Conservation (phyloP, 2,329 filamentous ascomycete genomes). For the Alternaria arborescens region DNA sequence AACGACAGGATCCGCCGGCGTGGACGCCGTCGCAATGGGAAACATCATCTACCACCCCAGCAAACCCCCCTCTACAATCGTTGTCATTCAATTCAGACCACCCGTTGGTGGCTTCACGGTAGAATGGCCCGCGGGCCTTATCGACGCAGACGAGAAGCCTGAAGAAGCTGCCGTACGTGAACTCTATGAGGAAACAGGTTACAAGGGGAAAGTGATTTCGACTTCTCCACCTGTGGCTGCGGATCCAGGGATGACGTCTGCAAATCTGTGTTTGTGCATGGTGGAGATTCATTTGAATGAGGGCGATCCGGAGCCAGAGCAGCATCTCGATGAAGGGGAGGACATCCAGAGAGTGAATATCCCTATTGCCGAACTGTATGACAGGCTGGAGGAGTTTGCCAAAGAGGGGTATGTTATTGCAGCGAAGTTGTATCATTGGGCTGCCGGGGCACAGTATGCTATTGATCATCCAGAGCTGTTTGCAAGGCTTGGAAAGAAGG, state of each 20-base stretch:
- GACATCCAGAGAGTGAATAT: conserved; percentile 40
- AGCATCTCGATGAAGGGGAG: conserved; percentile 41
- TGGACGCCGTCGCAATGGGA: conserved; percentile 75
- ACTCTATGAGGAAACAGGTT: conserved; percentile 69
- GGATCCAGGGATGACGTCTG: conserved; percentile 40
- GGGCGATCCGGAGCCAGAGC: conserved; percentile 31
- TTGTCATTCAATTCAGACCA: conserved; percentile 64
- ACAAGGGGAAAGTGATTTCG: conserved; percentile 57
- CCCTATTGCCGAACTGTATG: conserved; percentile 34
- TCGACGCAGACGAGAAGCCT: conserved; percentile 64
- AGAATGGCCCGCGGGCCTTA: conserved; percentile 61
- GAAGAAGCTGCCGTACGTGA: conserved; percentile 66
- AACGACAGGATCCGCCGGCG: conserved; percentile 63
- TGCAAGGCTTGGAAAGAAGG: conserved; percentile 13
- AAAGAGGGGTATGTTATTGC: conserved; percentile 38
- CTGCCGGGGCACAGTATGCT: conserved; percentile 37
- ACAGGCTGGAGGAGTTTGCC: conserved; percentile 31
- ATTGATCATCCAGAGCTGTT: conserved; percentile 37
- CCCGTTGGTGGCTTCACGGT: conserved; percentile 66
- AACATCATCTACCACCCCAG: conserved; percentile 64
- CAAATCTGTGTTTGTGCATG: conserved; percentile 38
- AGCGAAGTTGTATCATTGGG: conserved; percentile 42
- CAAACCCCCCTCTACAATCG: conserved; percentile 40
- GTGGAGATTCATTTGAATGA: conserved; percentile 35
- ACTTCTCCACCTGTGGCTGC: conserved; percentile 31